Percentiles rank a stretch among this genome's conserved stretches.
These are phyloP conservation scores for Malassezia slooffiae DNA, from an alignment of 1,284 basidiomycete species.

Conservation along the genomic window DNA sequence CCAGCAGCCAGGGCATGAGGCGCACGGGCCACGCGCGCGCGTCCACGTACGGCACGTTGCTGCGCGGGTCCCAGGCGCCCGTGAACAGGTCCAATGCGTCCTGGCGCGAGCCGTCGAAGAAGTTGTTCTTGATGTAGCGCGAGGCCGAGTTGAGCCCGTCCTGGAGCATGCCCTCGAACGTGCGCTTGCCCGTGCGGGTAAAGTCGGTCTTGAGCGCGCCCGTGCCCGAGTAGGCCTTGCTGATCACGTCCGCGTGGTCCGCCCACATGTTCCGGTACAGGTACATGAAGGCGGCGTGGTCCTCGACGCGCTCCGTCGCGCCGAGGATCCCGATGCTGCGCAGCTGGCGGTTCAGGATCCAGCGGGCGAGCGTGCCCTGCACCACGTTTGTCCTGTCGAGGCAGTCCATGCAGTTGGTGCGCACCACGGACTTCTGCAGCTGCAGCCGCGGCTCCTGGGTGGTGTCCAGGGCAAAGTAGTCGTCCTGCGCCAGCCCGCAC, in stretches of 20 bases:
- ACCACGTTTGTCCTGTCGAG: constrained; percentile 85
- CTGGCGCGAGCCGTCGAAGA: constrained; percentile 85
- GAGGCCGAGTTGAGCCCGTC: constrained; percentile 77
- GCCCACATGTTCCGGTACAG: constrained; percentile 95
- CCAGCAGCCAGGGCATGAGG: constrained; percentile 70
- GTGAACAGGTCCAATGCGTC: constrained; percentile 66
- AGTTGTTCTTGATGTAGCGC: constrained; percentile 93
- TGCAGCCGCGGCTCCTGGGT: constrained; percentile 18
- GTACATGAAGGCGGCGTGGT: constrained; percentile 49
- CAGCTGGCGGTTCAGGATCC: constrained; percentile 59
- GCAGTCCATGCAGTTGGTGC: constrained; percentile 69
- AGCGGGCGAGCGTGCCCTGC: constrained; percentile 51
- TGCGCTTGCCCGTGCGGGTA: constrained; percentile 73
- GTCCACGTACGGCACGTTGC: constrained; percentile 64
- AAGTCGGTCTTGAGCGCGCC: constrained; percentile 95
- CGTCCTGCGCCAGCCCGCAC: constrained; percentile 55
- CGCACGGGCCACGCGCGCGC: constrained; percentile 67
- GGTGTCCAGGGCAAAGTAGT: constrained; percentile 24
- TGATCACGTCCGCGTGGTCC: constrained; percentile 85
- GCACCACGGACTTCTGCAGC: constrained; percentile 48
- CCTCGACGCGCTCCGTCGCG: constrained; percentile 29
- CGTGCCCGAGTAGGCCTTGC: constrained; percentile 84
- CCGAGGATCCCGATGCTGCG: constrained; percentile 48
- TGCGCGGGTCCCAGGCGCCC: constrained; percentile 63
- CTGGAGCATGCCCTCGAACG: constrained; percentile 66